Conservation (phyloP, 495 filamentous ascomycete species). For the Friedmanniomyces endolithicus region DNA sequence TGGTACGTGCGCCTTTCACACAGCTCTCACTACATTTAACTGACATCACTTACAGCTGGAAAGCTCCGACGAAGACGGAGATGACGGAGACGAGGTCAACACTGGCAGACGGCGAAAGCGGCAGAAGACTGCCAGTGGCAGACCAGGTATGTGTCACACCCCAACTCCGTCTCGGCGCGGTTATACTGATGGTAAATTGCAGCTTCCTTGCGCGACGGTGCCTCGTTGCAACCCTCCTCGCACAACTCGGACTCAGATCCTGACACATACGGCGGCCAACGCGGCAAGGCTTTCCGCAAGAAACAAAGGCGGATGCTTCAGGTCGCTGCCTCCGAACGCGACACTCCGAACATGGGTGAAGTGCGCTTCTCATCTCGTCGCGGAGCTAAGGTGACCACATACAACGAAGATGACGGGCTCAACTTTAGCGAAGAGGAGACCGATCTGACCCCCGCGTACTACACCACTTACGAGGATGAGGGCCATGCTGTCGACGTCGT, state of each 20-base stretch:
- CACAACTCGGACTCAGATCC: conserved; percentile 49
- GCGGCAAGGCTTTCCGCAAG: conserved; percentile 52
- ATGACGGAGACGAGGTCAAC: conserved; percentile 54
- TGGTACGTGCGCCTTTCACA: conserved; percentile 30
- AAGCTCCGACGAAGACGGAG: conserved; percentile 56
- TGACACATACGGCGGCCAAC: conserved; percentile 57
- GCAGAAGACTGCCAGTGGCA: conserved; percentile 29
- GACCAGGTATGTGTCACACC: conserved; percentile 26
- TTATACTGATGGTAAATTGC: conserved; percentile 16
- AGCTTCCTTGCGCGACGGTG: conserved; percentile 54
- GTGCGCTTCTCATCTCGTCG: conserved; percentile 85
- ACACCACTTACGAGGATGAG: conserved; percentile 41
- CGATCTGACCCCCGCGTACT: conserved; percentile 29
- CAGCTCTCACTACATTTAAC: neutral
- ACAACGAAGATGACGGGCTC: conserved; percentile 66
- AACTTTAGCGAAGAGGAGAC: conserved; percentile 30
- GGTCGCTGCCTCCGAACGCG: conserved; percentile 38
- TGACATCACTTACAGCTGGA: conserved; percentile 41
- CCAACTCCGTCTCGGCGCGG: neutral
- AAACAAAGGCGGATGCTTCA: conserved; percentile 58
- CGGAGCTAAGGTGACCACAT: conserved; percentile 72
- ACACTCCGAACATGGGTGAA: conserved; percentile 48
- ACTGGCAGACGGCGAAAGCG: conserved; percentile 31
- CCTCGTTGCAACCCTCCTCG: conserved; percentile 43
- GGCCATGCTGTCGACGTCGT: conserved; percentile 77